These are phyloP conservation scores for Cinchona pubescens DNA, from an alignment of 257 asterid species.

Conservation along the genomic window DNA sequence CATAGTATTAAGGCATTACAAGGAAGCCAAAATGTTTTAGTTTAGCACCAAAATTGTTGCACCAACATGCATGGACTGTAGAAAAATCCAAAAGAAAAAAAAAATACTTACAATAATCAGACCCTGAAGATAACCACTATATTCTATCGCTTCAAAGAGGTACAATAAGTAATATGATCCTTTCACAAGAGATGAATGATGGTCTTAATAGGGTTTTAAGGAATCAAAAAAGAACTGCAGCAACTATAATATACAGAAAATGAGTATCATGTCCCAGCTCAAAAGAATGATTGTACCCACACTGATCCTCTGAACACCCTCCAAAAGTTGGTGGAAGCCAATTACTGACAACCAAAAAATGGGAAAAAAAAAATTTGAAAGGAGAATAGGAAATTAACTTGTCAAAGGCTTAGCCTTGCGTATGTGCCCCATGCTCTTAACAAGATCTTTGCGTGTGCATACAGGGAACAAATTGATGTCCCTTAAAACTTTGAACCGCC, in stretches of 20 bases:
- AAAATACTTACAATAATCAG: neutral
- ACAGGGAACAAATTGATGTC: constrained; percentile 82
- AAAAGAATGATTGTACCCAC: constrained; percentile 7
- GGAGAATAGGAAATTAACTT: constrained; percentile 26
- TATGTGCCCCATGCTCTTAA: constrained; percentile 93
- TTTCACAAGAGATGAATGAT: neutral
- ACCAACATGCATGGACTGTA: neutral
- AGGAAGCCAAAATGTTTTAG: neutral
- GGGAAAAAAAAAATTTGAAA: neutral
- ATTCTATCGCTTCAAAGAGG: neutral
- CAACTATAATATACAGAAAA: neutral
- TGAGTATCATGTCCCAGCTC: neutral
- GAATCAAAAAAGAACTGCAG: neutral
- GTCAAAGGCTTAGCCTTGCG: constrained; percentile 90
- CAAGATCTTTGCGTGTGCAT: constrained; percentile 94
- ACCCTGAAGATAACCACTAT: neutral
- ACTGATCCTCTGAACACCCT: constrained; percentile 3
- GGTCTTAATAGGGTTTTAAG: neutral
- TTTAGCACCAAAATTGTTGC: neutral
- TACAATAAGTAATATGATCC: neutral
- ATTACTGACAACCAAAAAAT: neutral
- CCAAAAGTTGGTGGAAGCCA: constrained; percentile 3
- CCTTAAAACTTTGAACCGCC: constrained; percentile 69
- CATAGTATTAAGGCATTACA: neutral
- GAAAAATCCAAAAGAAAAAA: neutral